Evolutionary conservation across 306 rosid genomes (phyloP), one percentile per base, ranked within the genome.

Genomic region (Morella rubra): DNA sequence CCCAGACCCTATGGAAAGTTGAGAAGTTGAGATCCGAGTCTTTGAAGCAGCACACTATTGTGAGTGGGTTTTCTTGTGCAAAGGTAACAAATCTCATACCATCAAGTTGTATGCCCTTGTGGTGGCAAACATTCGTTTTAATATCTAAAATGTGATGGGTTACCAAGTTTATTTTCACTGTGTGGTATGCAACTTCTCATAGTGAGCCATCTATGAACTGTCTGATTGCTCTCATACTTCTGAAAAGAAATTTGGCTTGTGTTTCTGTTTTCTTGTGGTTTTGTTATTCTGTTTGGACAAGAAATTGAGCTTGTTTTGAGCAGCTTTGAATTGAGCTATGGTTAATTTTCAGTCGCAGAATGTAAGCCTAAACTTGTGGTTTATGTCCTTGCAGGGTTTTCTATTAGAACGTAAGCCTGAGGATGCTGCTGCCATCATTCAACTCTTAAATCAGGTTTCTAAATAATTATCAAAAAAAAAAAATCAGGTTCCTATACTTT

Each of bases 11-110:
- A 74, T 88, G 93, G 96, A 87, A 81, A 86, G 85, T 87, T 76
- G 92, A 95, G 86, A 88, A 87, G 80, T 75, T 92, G 79, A 88
- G 97, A 82, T 88, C 93, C 4, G 84, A 88, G 82, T 69, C 91
- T 44, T 79, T 60, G 87, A 92, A 92, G 86, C 84, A 68, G 64
- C 97, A 92, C 62, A 88, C 91, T 55, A 79, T 95, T 81, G 69
- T 77, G 72, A 89, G 80, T 81, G 97, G 94, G 50, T 80, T 94
- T 84, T 81, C 97, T 55, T 86, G 96, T 76, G 94, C 86, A 59
- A 93, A 93, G 98, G 98, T 93, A 73, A 70, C 54, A 20, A 78
- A 56, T 67, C 22, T 37, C 9, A 60, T 15, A 13, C 52, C 49
- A 42, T 66, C 16, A 66, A 42, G 11, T 18, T 82, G 10, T 44